phyloP scores from a whole-genome alignment of 352 stramenopile genomes.

The Phytophthora pluvialis region DNA sequence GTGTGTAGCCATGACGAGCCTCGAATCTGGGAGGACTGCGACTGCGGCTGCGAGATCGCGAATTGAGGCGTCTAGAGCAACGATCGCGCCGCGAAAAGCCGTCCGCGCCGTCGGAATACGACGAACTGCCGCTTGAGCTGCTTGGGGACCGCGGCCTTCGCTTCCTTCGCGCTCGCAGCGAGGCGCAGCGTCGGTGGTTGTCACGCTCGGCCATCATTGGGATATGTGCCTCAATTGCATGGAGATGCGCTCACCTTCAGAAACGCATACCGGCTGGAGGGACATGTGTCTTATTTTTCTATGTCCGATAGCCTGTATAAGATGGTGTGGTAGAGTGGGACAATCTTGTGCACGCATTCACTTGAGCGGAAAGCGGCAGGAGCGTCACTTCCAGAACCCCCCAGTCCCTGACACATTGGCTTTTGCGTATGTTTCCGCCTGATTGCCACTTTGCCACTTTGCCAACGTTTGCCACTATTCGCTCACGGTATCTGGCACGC shows the following conservation, averaged over 20 bases:
- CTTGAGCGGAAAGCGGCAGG: background rate
- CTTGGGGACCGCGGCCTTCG: conserved; percentile 1
- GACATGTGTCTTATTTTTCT: conserved; percentile 6
- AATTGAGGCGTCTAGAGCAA: conserved; percentile 6
- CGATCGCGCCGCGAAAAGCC: conserved; percentile 12
- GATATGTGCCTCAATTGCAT: conserved; percentile 14
- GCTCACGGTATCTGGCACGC: background rate
- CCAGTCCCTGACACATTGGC: conserved; percentile 1
- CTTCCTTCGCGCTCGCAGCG: conserved; percentile 7
- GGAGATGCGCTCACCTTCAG: conserved; percentile 14
- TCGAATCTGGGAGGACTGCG: conserved; percentile 12
- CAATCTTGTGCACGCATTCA: conserved; percentile 28
- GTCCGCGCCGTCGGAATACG: conserved; percentile 6
- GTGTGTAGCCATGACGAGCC: conserved; percentile 4
- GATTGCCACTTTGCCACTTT: background rate
- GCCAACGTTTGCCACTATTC: background rate
- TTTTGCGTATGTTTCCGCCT: background rate
- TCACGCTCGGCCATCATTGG: conserved; percentile 20
- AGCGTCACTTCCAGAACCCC: conserved; percentile 31
- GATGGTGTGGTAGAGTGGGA: conserved; percentile 18
- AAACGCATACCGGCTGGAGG: conserved; percentile 13
- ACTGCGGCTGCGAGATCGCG: conserved; percentile 20
- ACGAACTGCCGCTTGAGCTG: conserved; percentile 13
- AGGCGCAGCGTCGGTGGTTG: conserved; percentile 18
- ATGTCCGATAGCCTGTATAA: conserved; percentile 3